phyloP scores from a whole-genome alignment of 2,329 filamentous ascomycete genomes.

The Dryadomyces quercus-mongolicae region DNA sequence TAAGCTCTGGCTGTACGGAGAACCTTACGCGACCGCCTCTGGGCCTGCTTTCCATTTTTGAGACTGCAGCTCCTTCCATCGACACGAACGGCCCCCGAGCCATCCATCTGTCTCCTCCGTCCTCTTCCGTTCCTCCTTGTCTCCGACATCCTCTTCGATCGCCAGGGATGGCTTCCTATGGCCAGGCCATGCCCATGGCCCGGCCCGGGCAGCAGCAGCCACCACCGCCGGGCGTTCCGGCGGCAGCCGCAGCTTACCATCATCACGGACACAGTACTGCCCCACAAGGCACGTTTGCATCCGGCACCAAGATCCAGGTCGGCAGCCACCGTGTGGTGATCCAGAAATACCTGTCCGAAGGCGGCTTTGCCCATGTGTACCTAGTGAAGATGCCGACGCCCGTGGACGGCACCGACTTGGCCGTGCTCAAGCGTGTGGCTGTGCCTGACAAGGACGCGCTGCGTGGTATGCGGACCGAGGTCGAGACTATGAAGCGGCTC shows the following conservation, averaged over 20 bases:
- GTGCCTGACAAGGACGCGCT: slow-evolving; percentile 92
- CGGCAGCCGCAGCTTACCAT: slow-evolving; percentile 15
- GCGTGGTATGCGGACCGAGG: slow-evolving; percentile 93
- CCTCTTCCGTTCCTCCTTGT: not conserved
- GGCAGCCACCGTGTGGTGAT: slow-evolving; percentile 87
- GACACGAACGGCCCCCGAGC: not conserved
- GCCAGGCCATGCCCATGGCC: slow-evolving; percentile 9
- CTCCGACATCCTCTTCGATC: not conserved
- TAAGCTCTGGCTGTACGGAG: not conserved
- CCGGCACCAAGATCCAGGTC: slow-evolving; percentile 94
- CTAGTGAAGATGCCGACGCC: slow-evolving; percentile 75
- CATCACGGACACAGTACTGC: slow-evolving; percentile 17
- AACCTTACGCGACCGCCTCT: not conserved
- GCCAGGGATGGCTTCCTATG: slow-evolving; percentile 9
- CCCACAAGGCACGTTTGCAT: slow-evolving; percentile 77
- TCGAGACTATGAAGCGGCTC: slow-evolving; percentile 99
- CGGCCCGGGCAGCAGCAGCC: slow-evolving; percentile 3
- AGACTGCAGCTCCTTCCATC: not conserved
- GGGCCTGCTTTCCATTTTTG: not conserved
- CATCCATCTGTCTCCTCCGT: too few relatives aligned
- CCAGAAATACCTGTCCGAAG: slow-evolving; percentile 95
- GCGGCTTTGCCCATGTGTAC: slow-evolving; percentile 97
- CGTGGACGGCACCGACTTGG: slow-evolving; percentile 65
- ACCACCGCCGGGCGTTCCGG: not conserved
- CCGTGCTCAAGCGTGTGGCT: slow-evolving; percentile 87